Percentiles rank a stretch among this genome's conserved stretches.
Conservation (phyloP, 1,139 yeast genomes). For the Nakaseomyces sp. region DNA sequence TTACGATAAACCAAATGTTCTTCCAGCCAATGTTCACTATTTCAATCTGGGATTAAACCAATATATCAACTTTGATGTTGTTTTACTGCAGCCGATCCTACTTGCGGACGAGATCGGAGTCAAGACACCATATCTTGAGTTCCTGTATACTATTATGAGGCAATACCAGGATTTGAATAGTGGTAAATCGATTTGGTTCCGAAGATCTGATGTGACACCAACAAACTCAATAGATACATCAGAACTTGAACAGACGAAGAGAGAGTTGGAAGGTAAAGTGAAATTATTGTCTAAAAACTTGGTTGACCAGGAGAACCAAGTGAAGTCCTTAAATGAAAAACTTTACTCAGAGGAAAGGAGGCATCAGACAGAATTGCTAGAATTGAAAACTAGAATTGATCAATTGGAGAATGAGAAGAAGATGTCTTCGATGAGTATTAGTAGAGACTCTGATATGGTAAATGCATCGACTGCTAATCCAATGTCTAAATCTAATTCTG, state of each 20-base stretch:
- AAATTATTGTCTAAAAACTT: background rate
- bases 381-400: background rate
- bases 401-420: constrained; percentile 1
- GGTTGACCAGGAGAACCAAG: constrained; percentile 1
- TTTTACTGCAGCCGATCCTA: constrained; percentile 74
- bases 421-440: background rate
- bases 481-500: background rate
- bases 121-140: constrained; percentile 84
- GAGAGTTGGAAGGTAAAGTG: background rate
- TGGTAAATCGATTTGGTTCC: constrained; percentile 36
- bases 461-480: background rate
- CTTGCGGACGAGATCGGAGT: constrained; percentile 79
- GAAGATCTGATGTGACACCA: constrained; percentile 28
- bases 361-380: background rate
- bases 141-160: constrained; percentile 69
- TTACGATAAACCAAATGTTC: background rate
- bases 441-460: background rate
- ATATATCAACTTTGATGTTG: constrained; percentile 53
- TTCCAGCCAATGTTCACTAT: constrained; percentile 1
- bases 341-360: background rate
- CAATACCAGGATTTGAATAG: constrained; percentile 50
- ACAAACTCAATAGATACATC: constrained; percentile 6
- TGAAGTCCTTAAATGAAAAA: background rate
- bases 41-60: background rate
- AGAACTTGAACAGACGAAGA: constrained; percentile 2